Percentiles rank a stretch among this genome's conserved stretches.
phyloP scores from a whole-genome alignment of 164 flowering plant species.

The Stephania cephalantha region DNA sequence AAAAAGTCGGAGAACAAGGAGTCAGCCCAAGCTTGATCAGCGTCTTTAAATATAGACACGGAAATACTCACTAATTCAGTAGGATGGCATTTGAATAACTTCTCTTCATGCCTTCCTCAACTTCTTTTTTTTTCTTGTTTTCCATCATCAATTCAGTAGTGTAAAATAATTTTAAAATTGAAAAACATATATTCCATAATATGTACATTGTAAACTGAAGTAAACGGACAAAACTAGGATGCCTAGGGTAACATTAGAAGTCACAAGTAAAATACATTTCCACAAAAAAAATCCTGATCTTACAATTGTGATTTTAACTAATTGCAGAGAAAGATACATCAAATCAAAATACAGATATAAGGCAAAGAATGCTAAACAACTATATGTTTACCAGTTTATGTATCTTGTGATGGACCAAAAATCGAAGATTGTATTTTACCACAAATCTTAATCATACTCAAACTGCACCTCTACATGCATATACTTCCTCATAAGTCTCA shows the following conservation, averaged over 20 bases:
- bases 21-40: conserved; percentile 1
- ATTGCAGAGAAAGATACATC: background rate
- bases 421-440: conserved; percentile 13
- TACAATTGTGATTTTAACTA: conserved; percentile 13
- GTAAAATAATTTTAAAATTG: background rate
- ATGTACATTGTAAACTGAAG: background rate
- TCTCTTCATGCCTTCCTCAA: background rate
- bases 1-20: background rate
- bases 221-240: background rate
- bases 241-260: background rate
- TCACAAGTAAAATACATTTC: conserved; percentile 8
- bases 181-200: background rate
- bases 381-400: conserved; percentile 18
- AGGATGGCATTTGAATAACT: background rate
- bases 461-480: conserved; percentile 65
- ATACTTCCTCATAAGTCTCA: conserved; percentile 36
- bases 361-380: conserved; percentile 12
- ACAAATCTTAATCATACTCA: conserved; percentile 47
- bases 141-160: background rate
- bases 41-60: background rate
- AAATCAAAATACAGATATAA: conserved; percentile 4
- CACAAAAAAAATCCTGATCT: conserved; percentile 14
- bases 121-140: background rate
- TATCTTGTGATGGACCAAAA: conserved; percentile 17
- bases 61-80: background rate